phyloP scores from a whole-genome alignment of 1,139 yeast species.

The Suhomyces chickasaworum region DNA sequence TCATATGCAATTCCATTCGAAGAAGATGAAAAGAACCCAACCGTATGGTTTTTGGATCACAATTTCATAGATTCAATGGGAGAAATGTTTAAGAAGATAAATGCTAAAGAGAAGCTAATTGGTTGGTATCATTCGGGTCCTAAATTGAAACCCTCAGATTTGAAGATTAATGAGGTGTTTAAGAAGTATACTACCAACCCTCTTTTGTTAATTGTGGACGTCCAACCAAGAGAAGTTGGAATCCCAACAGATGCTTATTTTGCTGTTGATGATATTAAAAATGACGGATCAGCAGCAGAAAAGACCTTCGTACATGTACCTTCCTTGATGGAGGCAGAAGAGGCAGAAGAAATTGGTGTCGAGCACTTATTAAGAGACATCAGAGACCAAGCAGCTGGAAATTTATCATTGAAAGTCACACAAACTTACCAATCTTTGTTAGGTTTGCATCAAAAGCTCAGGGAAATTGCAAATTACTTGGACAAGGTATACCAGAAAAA shows the following conservation, averaged over 20 bases:
- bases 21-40: constrained; percentile 89
- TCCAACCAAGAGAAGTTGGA: constrained; percentile 77
- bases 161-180: constrained; percentile 86
- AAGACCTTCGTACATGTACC: constrained; percentile 93
- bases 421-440: constrained; percentile 86
- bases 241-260: constrained; percentile 95
- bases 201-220: constrained; percentile 85
- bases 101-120: constrained; percentile 91
- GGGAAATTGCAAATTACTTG: constrained; percentile 78
- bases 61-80: constrained; percentile 96
- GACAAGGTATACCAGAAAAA: constrained; percentile 70
- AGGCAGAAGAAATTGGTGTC: constrained; percentile 98
- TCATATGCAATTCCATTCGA: constrained; percentile 93
- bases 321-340: constrained; percentile 92
- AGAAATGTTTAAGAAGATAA: constrained; percentile 96
- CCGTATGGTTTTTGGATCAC: constrained; percentile 98
- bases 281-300: constrained; percentile 94
- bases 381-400: constrained; percentile 96
- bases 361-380: constrained; percentile 94
- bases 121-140: constrained; percentile 99
- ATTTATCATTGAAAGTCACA: constrained; percentile 81
- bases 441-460: constrained; percentile 79
- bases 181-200: constrained; percentile 85
- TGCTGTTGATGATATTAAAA: constrained; percentile 93
- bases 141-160: constrained; percentile 81